These are phyloP conservation scores for Funneliformis caledonium DNA, from an alignment of 371 early-diverging fungal genomes.

Conservation along the genomic window DNA sequence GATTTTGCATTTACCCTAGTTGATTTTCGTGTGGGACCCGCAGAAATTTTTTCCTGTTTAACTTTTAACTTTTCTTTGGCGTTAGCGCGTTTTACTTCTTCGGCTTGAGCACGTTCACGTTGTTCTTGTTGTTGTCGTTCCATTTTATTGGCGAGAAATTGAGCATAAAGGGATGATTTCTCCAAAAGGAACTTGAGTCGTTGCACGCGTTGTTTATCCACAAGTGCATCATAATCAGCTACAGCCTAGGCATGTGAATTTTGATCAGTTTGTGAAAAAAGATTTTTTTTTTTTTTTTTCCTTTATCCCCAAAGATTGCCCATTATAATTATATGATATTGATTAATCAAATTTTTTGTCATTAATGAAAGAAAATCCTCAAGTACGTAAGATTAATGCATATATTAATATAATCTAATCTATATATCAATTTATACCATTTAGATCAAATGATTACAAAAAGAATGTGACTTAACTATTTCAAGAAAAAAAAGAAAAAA, in stretches of 20 bases:
- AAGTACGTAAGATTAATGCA: too few relatives aligned
- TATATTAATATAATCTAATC: too few relatives aligned
- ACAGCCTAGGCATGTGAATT: conserved; percentile 52
- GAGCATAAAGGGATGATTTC: conserved; percentile 82
- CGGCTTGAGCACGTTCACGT: conserved; percentile 56
- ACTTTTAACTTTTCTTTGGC: conserved; percentile 39
- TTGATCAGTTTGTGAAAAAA: neutral
- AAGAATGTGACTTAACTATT: too few relatives aligned
- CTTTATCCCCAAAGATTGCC: neutral
- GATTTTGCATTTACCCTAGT: conserved; percentile 35
- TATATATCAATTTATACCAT: too few relatives aligned
- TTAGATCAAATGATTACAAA: too few relatives aligned
- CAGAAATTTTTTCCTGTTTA: conserved; percentile 37
- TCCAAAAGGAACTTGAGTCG: conserved; percentile 82
- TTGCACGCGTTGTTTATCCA: conserved; percentile 73
- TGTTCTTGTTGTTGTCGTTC: conserved; percentile 78
- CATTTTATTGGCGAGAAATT: conserved; percentile 77
- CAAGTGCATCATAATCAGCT: conserved; percentile 59
- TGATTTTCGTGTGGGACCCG: conserved; percentile 15
- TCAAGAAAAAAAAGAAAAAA: too few relatives aligned
- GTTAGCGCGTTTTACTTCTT: conserved; percentile 43
- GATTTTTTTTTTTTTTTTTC: too few relatives aligned
- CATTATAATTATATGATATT: neutral
- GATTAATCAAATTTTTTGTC: too few relatives aligned
- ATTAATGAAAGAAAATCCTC: too few relatives aligned